Conservation (phyloP, 2,329 filamentous ascomycete species). For the Talaromyces verruculosus region DNA sequence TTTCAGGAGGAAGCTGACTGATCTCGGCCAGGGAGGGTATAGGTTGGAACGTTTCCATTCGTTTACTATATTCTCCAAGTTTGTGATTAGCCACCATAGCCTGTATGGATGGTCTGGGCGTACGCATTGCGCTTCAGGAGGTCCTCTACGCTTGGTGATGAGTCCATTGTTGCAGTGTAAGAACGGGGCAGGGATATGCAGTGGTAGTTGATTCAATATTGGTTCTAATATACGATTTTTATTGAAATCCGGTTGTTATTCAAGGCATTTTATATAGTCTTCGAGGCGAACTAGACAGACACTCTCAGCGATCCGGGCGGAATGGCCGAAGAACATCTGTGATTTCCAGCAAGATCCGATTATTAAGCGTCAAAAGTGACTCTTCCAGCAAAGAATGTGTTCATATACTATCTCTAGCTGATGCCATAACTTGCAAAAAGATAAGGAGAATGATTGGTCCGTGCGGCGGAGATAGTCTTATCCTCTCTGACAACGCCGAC, state of each 20-base stretch:
- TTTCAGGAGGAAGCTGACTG: not conserved
- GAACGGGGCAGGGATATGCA: not conserved
- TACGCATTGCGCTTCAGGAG: not conserved
- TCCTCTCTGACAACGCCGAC: not conserved
- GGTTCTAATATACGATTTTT: not conserved
- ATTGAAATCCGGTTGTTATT: not conserved
- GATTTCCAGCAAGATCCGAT: not conserved
- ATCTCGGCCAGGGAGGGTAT: not conserved
- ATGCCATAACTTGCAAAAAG: not conserved
- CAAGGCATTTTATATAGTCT: not conserved
- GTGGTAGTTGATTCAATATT: not conserved
- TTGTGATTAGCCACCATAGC: not conserved
- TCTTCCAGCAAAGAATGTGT: not conserved
- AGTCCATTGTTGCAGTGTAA: not conserved
- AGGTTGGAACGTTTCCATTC: not conserved
- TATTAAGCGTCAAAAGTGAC: not conserved
- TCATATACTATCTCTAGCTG: not conserved
- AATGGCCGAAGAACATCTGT: not conserved
- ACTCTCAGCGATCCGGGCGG: not conserved
- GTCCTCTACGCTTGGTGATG: not conserved
- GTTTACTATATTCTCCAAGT: not conserved
- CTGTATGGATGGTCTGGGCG: not conserved
- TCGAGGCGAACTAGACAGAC: not conserved
- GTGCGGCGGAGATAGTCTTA: constrained; percentile 13
- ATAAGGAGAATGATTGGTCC: not conserved